These are phyloP conservation scores for Withania somnifera DNA, from an alignment of 305 asterid species.

Conservation along the genomic window DNA sequence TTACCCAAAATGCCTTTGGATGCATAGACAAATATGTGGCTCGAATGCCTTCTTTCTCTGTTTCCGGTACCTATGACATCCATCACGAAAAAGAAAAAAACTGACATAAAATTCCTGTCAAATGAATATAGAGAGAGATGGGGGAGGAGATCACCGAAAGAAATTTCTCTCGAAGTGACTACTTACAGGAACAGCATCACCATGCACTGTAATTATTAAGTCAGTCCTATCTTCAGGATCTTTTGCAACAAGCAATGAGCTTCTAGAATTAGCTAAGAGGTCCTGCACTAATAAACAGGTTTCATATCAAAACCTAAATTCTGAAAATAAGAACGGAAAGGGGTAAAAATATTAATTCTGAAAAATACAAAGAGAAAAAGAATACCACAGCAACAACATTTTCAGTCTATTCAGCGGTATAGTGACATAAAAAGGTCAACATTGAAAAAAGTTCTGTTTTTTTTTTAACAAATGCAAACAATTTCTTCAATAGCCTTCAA, in stretches of 20 bases:
- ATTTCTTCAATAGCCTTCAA: not conserved
- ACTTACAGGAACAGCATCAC: conserved; percentile 81
- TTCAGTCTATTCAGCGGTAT: not conserved
- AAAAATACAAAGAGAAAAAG: not conserved
- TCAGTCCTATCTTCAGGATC: conserved; percentile 92
- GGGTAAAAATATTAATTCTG: not conserved
- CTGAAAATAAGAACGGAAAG: not conserved
- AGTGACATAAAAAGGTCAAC: not conserved
- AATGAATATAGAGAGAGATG: not conserved
- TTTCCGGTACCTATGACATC: conserved; percentile 35
- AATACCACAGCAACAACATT: not conserved
- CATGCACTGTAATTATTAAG: conserved; percentile 64
- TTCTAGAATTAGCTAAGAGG: conserved; percentile 67
- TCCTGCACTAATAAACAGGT: conserved; percentile 46
- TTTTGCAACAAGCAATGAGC: conserved; percentile 95
- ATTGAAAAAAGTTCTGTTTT: not conserved
- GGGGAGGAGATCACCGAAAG: not conserved
- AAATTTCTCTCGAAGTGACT: conserved; percentile 1
- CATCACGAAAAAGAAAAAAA: not conserved
- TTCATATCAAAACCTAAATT: not conserved
- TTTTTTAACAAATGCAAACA: not conserved
- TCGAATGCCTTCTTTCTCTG: conserved; percentile 51
- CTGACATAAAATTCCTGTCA: not conserved
- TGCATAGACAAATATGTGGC: conserved; percentile 69
- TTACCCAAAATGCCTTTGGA: conserved; percentile 96